These are phyloP conservation scores for Phlebiopsis gigantea DNA, from an alignment of 768 basidiomycete species.

Conservation along the genomic window DNA sequence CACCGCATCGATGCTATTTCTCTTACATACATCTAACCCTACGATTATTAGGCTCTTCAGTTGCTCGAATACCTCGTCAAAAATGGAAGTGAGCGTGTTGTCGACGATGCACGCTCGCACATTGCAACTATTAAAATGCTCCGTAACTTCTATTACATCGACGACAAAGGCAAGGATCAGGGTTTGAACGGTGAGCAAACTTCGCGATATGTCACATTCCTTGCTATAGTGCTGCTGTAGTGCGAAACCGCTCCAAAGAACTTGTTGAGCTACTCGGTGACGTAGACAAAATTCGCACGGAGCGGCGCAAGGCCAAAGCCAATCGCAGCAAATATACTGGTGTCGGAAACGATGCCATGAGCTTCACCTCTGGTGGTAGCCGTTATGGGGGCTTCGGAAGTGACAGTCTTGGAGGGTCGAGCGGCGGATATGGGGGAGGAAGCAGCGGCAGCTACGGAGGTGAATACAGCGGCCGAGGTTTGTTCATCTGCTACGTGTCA, in stretches of 20 bases:
- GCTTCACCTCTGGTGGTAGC: constrained; percentile 52
- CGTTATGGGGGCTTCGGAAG: constrained; percentile 70
- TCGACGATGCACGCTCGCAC: constrained; percentile 95
- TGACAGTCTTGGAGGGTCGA: constrained; percentile 32
- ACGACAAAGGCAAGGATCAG: constrained; percentile 98
- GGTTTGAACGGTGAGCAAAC: constrained; percentile 80
- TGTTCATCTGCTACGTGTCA: constrained; percentile 5
- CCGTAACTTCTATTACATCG: constrained; percentile 95
- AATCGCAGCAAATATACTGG: constrained; percentile 91
- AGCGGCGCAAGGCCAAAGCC: constrained; percentile 87
- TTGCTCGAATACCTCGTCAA: constrained; percentile 94
- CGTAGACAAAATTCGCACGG: constrained; percentile 82
- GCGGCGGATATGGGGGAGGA: constrained; percentile 21
- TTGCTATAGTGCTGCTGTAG: constrained; percentile 34
- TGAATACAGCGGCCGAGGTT: constrained; percentile 16
- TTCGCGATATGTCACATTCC: not conserved
- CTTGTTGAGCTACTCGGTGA: constrained; percentile 88
- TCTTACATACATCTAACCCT: not conserved
- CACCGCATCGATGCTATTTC: not conserved
- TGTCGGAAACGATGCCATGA: constrained; percentile 74
- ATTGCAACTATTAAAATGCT: constrained; percentile 96
- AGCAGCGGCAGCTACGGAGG: constrained; percentile 32
- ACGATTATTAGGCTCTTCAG: constrained; percentile 65
- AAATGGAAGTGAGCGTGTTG: constrained; percentile 95
- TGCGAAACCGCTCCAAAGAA: constrained; percentile 91